A percentile compares a stretch with the other conserved stretches of the same genome.
phyloP scores from a whole-genome alignment of 148 eudicot genomes.

The Amaranthus cruentus region DNA sequence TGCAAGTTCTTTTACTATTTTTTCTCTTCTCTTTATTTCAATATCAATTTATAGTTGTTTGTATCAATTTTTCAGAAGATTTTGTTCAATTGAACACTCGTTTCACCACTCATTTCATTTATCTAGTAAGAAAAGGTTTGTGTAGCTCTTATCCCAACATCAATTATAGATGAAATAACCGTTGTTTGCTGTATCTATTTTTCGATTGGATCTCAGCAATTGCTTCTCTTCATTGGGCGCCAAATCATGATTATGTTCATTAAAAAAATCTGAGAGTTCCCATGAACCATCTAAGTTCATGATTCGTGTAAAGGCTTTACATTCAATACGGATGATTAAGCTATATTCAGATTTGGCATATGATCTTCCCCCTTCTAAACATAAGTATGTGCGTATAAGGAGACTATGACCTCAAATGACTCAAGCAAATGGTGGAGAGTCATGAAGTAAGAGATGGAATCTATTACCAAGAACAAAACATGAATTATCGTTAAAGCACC shows the following conservation, averaged over 20 bases:
- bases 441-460: too few relatives aligned
- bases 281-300: background rate
- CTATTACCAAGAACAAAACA: too few relatives aligned
- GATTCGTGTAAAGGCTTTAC: background rate
- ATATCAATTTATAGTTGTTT: too few relatives aligned
- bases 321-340: background rate
- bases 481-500: too few relatives aligned
- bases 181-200: background rate
- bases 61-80: too few relatives aligned
- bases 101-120: background rate
- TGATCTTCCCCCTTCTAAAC: background rate
- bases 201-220: background rate
- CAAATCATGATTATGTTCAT: too few relatives aligned
- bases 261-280: background rate
- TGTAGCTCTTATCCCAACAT: background rate
- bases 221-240: background rate
- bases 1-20: too few relatives aligned
- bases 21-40: too few relatives aligned
- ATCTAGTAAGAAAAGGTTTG: background rate
- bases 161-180: constrained; percentile 2
- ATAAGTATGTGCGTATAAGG: background rate
- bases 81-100: background rate
- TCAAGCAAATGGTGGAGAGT: too few relatives aligned
- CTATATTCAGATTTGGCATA: background rate
- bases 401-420: too few relatives aligned